Evolutionary conservation across 352 stramenopile genomes (phyloP), one percentile per base, ranked within the genome.

Genomic region (Phytophthora europaea): DNA sequence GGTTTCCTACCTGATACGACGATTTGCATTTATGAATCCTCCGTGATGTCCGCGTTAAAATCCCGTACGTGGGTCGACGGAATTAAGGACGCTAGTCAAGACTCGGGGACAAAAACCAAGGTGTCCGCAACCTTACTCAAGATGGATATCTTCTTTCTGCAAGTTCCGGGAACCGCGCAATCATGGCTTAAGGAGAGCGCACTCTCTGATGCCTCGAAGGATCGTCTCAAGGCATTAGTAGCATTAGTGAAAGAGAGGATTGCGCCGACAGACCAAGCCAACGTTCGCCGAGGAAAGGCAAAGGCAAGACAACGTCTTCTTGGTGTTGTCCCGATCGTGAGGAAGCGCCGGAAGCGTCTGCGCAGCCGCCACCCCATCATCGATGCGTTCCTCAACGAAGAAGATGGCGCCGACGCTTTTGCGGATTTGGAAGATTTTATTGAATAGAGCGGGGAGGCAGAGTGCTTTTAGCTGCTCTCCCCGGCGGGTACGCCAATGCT

Each of bases 371-470:
- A 94, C 67, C 83, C 85, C 34, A 87, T 87, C 61, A 94, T 94
- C 48, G 87, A 94, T 57, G 83, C 87, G n/a, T 94, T 85, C 48
- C 75, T 94, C 8, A 83, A 86, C 18, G 87, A 94, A 75, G 87
- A 94, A 73, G 79, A 88, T 43, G 87, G 87, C 13, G 80, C 73
- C 31, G 87, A 94, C 57, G 87, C 87, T 26, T 94, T 84, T 53
- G 87, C 80, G 43, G 87, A 94, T 61, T 67, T 94, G 20, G 87
- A 94, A 70, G 87, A 94, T 67, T 94, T 94, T 67, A 92, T 94
- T 76, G 87, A 86, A 69, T 88, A 84, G 72, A 76, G 33, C 33
- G 23, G 52, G 45, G 34, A 8, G 13, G n/a, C 40, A 61, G 48
- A 23, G 26, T 56, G 22, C 10, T n/a, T 22, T n/a, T 38, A 56